A percentile compares a stretch with the other conserved stretches of the same genome.
These are phyloP conservation scores for Ceratonia siliqua DNA, from an alignment of 306 rosid species.

Conservation along the genomic window DNA sequence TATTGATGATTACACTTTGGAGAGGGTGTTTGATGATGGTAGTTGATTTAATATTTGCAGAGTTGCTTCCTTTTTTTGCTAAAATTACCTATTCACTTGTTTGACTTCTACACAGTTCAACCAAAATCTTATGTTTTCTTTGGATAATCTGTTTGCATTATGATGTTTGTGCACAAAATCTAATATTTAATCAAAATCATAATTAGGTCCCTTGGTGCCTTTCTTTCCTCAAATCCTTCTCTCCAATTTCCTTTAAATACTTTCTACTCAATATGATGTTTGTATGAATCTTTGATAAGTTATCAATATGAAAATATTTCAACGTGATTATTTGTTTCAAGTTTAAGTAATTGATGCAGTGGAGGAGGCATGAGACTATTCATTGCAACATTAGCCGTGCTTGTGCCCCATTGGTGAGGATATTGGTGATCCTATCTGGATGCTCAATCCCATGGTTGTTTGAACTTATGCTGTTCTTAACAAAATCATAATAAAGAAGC, in stretches of 20 bases:
- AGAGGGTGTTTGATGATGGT: not conserved
- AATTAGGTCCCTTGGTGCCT: not conserved
- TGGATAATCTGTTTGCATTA: not conserved
- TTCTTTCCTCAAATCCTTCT: not conserved
- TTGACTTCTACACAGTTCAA: not conserved
- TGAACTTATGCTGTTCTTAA: not conserved
- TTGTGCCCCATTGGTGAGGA: not conserved
- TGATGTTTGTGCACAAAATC: not conserved
- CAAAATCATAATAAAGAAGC: not conserved
- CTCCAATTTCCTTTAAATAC: not conserved
- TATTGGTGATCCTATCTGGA: not conserved
- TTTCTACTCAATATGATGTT: not conserved
- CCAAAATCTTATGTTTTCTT: not conserved
- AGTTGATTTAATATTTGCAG: not conserved
- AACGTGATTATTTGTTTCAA: not conserved
- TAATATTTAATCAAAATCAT: not conserved
- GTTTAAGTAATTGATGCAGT: not conserved
- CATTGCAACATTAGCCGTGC: not conserved
- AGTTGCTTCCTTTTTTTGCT: not conserved
- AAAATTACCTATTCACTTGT: not conserved
- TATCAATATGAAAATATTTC: not conserved
- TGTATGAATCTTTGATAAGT: not conserved
- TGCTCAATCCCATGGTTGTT: not conserved
- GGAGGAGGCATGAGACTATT: not conserved
- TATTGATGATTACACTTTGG: not conserved